Evolutionary conservation across 2,329 filamentous ascomycete species (phyloP), one percentile per base, ranked within the genome.

Genomic region (Mollisiaceae sp.): DNA sequence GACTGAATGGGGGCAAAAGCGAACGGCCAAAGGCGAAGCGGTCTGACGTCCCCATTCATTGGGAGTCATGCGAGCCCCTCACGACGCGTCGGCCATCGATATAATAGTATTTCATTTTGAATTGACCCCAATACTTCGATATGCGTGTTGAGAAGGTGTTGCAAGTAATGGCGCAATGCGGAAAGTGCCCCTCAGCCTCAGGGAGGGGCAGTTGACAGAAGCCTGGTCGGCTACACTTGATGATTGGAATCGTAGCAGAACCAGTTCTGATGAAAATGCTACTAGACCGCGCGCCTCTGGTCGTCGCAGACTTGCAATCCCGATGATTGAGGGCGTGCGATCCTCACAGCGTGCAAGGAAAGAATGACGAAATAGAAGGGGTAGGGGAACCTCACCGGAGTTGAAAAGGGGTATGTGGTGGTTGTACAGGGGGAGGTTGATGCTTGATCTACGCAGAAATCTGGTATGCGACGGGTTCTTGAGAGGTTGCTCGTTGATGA

Each of bases 341-440:
- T 66, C 55, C 63, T 47, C 65, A 60, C 64, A 61, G 18, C 38
- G 63, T 60, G 57, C 39, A 59, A 57, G 64, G 59, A 64, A 70
- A 59, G 65, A 64, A 74, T 75, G 72, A 75, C 71, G 74, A 69
- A 72, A 73, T 71, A 64, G 64, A 68, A 70, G 66, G 58, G 62
- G 62, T 57, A 35, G 32, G 27, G 54, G 58, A 47, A 62, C 66
- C 74, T 75, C 64, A 75, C 74, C 73, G 67, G 65, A 62, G 27
- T 63, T 66, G 64, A 63, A 62, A 60, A 52, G 41, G 62, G 64
- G 62, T 56, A 41, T 67, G 47, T 65, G 55, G 43, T 62, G 65
- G 54, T 47, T 56, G 32, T 35, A 32, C 55, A 45, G 65, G 57
- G 65, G 60, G 36, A 35, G 59, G 55, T 50, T 27, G 57, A 58